A percentile compares a stretch with the other conserved stretches of the same genome.
phyloP scores from a whole-genome alignment of 768 basidiomycete species.

The Lanmaoa rubissima region DNA sequence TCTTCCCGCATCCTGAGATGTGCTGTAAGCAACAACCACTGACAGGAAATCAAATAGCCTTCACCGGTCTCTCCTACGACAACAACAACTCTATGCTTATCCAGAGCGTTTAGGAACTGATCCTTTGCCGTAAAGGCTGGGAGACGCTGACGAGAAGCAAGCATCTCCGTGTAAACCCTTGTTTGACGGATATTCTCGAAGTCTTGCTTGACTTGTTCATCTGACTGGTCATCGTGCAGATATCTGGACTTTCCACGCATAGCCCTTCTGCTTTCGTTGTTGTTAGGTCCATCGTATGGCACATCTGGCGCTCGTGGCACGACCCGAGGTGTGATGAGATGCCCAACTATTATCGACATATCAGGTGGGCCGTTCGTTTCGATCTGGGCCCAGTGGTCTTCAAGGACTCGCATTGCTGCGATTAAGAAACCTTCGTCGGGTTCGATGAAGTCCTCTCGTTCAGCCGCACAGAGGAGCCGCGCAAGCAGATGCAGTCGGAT shows the following conservation, averaged over 20 bases:
- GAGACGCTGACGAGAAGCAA: conserved; percentile 54
- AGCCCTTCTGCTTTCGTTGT: not conserved
- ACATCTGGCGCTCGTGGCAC: conserved; percentile 17
- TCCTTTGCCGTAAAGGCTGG: conserved; percentile 75
- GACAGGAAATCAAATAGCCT: conserved; percentile 3
- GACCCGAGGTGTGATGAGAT: conserved; percentile 15
- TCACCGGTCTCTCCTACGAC: conserved; percentile 89
- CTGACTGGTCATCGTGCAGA: conserved; percentile 42
- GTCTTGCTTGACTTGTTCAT: conserved; percentile 48
- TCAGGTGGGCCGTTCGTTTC: conserved; percentile 75
- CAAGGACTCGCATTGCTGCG: conserved; percentile 65
- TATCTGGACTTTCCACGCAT: conserved; percentile 2
- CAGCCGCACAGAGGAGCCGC: conserved; percentile 55
- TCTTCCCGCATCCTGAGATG: conserved; percentile 78
- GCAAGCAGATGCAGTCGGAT: conserved; percentile 80
- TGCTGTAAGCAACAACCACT: conserved; percentile 1
- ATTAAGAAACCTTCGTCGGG: conserved; percentile 72
- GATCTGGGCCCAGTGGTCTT: conserved; percentile 65
- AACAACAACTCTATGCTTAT: conserved; percentile 64
- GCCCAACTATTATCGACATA: conserved; percentile 60
- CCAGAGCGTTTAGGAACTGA: conserved; percentile 58
- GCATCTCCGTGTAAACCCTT: conserved; percentile 54
- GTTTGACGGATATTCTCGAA: conserved; percentile 48
- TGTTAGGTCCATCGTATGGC: not conserved
- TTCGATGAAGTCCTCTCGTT: conserved; percentile 54